Evolutionary conservation across 225 moss, liverwort and hornwort genomes (phyloP), one percentile per base, ranked within the genome.

Genomic region (Physcomitrellopsis africana): DNA sequence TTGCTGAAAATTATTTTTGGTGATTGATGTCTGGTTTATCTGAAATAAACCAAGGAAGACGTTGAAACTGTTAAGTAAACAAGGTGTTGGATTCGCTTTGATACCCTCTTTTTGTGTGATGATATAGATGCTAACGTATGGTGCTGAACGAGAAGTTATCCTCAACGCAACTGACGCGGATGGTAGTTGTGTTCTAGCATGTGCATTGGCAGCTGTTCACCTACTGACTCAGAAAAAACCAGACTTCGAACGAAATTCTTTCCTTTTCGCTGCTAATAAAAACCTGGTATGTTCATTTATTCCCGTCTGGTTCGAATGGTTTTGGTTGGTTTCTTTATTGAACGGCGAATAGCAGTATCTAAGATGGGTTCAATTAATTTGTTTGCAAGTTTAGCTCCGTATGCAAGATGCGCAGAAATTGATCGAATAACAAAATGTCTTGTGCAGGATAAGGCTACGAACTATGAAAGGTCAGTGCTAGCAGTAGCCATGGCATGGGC

Each of bases 111-210:
- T 32, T 55, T 58, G 29, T 59, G 20, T 65, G 64, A 11, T 69
- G 46, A 15, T 77, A 44, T 83, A 94, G 93, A 84, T 92, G 72
- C 81, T 94, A 10, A 83, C 76, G 44, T 92, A 92, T 80, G 93
- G 93, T 69, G 83, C 86, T 60, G 69, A 81, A 37, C 84, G 81
- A 78, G 82, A 80, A 58, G 78, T 90, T 26, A 94, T 94, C 41
- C 63, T 94, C 7, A 69, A 85, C 75, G 93, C 92, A 72, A 83
- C 82, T 22, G 80, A 86, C 44, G 84, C 88, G 29, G 94, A 94
- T 80, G 79, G 76, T 71, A 81, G 79, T 69, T 94, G 94, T 78
- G 94, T 92, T 2, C 77, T 94, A 66, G 94, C 94, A 43, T 92
- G 85, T 85, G 90, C 89, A 57, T 72, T 94, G 75, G 94, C 94